Percentiles rank a stretch among this genome's conserved stretches.
Conservation (phyloP, 306 rosid species). For the Prunus mongolica region DNA sequence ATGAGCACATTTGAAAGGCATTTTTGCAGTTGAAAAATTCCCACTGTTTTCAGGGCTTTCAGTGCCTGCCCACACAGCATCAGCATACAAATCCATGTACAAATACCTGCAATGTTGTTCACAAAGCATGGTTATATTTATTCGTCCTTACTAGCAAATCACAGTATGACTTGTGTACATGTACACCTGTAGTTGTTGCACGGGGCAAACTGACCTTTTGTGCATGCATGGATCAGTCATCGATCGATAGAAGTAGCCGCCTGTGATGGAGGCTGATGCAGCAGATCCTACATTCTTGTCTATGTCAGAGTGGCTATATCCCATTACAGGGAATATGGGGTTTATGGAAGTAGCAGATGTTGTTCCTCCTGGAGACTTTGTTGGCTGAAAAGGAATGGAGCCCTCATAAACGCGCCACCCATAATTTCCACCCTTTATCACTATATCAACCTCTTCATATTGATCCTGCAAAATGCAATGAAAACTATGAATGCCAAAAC, state of each 20-base stretch:
- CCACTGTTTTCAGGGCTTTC: conserved; percentile 12
- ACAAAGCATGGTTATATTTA: no score
- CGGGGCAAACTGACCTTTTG: background rate
- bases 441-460: conserved; percentile 13
- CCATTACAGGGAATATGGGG: conserved; percentile 31
- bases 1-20: conserved; percentile 22
- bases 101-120: conserved; percentile 1
- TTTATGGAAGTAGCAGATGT: conserved; percentile 23
- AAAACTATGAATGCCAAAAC: background rate
- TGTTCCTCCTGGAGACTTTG: conserved; percentile 25
- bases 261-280: conserved; percentile 22
- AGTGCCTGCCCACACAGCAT: conserved; percentile 9
- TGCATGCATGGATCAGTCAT: conserved; percentile 20
- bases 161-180: background rate
- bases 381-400: conserved; percentile 20
- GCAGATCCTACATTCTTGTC: conserved; percentile 21
- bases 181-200: background rate
- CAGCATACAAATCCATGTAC: conserved; percentile 15
- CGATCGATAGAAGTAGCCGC: conserved; percentile 31
- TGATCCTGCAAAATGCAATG: background rate
- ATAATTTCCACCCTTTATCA: conserved; percentile 34
- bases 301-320: conserved; percentile 32
- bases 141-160: background rate
- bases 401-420: conserved; percentile 45
- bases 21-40: background rate